A percentile compares a stretch with the other conserved stretches of the same genome.
These are phyloP conservation scores for Trichosporon sp. DNA, from an alignment of 1,284 basidiomycete genomes.

Conservation along the genomic window DNA sequence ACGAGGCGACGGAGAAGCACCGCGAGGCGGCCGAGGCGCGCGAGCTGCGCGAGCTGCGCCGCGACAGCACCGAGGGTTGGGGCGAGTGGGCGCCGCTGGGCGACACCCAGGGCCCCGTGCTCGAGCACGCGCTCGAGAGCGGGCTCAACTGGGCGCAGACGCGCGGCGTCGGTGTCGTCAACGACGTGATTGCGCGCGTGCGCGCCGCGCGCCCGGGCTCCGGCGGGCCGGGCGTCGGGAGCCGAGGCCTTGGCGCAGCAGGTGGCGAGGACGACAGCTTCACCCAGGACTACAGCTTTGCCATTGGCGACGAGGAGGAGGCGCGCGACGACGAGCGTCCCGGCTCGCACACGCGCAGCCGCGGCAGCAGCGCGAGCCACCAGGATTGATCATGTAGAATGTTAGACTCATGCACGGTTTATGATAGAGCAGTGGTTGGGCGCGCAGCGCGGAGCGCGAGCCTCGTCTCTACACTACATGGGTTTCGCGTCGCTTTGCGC, in stretches of 20 bases:
- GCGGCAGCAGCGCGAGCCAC: neutral
- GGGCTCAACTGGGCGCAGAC: conserved; percentile 21
- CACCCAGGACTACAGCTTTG: conserved; percentile 2
- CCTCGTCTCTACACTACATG: no score
- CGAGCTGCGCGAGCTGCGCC: neutral
- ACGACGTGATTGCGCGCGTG: conserved; percentile 19
- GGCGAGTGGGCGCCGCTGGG: conserved; percentile 8
- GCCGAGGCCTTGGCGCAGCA: neutral
- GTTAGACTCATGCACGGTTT: neutral
- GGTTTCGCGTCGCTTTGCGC: no score
- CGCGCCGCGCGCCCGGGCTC: neutral
- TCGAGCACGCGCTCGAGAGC: conserved; percentile 19
- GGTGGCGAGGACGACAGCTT: neutral
- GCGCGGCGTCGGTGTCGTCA: conserved; percentile 16
- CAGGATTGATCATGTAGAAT: neutral
- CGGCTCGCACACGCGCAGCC: neutral
- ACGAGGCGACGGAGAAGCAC: conserved; percentile 57
- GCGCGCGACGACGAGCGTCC: neutral
- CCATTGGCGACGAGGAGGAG: neutral
- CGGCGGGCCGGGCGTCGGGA: neutral
- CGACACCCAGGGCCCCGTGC: conserved; percentile 5
- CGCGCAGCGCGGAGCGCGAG: no score
- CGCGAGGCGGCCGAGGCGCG: conserved; percentile 13
- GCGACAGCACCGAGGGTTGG: neutral
- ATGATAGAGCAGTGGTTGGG: neutral